These are phyloP conservation scores for Fusarium nygamai DNA, from an alignment of 2,329 filamentous ascomycete genomes.

Conservation along the genomic window DNA sequence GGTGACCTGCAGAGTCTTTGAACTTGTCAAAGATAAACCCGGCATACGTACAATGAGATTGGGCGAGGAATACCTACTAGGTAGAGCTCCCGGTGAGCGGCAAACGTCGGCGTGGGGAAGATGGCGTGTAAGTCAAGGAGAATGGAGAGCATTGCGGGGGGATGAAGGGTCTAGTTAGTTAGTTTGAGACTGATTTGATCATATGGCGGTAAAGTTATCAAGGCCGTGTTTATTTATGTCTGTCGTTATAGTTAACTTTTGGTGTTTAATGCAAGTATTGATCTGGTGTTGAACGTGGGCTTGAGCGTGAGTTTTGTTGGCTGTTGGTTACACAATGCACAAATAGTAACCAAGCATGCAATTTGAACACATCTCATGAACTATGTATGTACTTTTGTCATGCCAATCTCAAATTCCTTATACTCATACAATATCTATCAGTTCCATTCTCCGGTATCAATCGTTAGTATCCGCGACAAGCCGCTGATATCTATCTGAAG, in stretches of 20 bases:
- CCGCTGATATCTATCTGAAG: slow-evolving; percentile 4
- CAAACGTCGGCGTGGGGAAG: slow-evolving; percentile 32
- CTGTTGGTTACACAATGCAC: neutral
- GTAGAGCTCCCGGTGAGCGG: slow-evolving; percentile 5
- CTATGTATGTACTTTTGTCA: too few relatives aligned
- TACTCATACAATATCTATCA: neutral
- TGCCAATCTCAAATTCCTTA: neutral
- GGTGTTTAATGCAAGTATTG: neutral
- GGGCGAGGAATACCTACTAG: neutral
- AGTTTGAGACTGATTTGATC: neutral
- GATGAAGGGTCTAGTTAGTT: neutral
- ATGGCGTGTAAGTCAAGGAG: slow-evolving; percentile 11
- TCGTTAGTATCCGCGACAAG: slow-evolving; percentile 14
- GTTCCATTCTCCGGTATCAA: neutral
- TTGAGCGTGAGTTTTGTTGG: neutral
- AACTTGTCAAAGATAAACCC: neutral
- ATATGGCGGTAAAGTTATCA: neutral
- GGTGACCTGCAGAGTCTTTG: neutral
- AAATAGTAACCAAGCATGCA: neutral
- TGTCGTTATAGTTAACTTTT: neutral
- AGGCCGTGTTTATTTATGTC: neutral
- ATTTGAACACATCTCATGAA: neutral
- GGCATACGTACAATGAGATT: neutral
- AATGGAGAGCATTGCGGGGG: neutral
- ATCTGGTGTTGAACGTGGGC: neutral